These are phyloP conservation scores for Pseudonitzschia pungens DNA, from an alignment of 108 stramenopile genomes.

Conservation along the genomic window DNA sequence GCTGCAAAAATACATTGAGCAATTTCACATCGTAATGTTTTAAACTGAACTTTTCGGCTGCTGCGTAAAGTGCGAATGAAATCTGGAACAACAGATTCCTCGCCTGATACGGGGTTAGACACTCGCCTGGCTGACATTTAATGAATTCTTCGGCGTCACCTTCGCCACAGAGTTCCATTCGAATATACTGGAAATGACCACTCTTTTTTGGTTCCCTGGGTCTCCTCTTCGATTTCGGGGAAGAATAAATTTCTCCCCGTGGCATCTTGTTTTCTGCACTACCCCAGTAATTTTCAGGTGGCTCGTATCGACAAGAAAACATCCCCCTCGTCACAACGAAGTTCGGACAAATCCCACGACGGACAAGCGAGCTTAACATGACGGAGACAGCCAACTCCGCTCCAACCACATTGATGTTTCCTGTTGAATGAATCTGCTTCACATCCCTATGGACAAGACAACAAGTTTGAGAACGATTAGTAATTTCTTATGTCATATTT, in stretches of 20 bases:
- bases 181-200: conserved; percentile 86
- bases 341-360: conserved; percentile 88
- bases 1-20: conserved; percentile 92
- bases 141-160: conserved; percentile 94
- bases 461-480: not conserved
- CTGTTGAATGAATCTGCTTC: conserved; percentile 62
- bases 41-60: conserved; percentile 74
- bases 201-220: conserved; percentile 31
- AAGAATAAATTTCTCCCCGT: conserved; percentile 44
- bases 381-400: conserved; percentile 87
- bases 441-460: conserved; percentile 56
- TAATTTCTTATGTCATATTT: not conserved
- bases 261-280: conserved; percentile 48
- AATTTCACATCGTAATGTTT: conserved; percentile 99
- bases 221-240: conserved; percentile 19
- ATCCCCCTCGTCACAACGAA: conserved; percentile 86
- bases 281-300: conserved; percentile 73
- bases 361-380: conserved; percentile 80
- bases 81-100: conserved; percentile 89
- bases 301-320: conserved; percentile 67
- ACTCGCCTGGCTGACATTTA: conserved; percentile 56
- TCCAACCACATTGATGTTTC: conserved; percentile 71
- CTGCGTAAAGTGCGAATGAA: conserved; percentile 88
- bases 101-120: conserved; percentile 45
- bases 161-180: conserved; percentile 95